Evolutionary conservation across 1,284 basidiomycete species (phyloP), one percentile per base, ranked within the genome.

Genomic region (Apiotrichum porosum): DNA sequence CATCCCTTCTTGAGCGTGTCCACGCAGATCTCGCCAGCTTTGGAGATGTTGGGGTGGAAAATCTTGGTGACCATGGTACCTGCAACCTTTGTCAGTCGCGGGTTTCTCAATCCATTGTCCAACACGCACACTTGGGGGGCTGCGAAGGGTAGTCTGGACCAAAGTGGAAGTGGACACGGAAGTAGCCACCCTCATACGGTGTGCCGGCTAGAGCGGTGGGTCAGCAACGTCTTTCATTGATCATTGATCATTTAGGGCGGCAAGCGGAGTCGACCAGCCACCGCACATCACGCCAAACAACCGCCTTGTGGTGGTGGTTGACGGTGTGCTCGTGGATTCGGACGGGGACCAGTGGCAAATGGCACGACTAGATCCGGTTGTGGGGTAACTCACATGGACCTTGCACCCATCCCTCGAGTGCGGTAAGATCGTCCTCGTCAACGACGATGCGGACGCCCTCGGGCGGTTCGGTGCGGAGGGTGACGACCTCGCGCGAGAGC

Each of bases 1-100:
- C 93, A 97, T 63, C 93, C 90, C 73, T 95, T 97, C 78, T 97
- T 97, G 23, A 97, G 77, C 5, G 91, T 97, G 74, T 93, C 93
- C 10, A 97, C 93, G 72, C 93, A 97, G 60, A 97, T 97, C 72
- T 95, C 93, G 26, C 92, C 92, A 0, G 80, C 69, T 24, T 81
- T 79, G 0, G 90, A 93, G 23, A 97, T 89, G 65, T 97, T 97
- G 0, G 93, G 93, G 65, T 97, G 93, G 75, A 97, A 97, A 53
- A 97, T 92, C 76, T 93, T 91, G 44, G 91, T 93, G 1, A 82
- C 76, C 69, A 94, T 86, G 75, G 85, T 85, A 65, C 90, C 91
- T 93, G 58, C 8, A 31, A 6, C 26, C 8, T 6, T 4, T 19
- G 45, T 55, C 30, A 52, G 47, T 28, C 26, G 26, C 26, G 6